These are phyloP conservation scores for Medicago ruthenica DNA, from an alignment of 306 rosid genomes.

Conservation along the genomic window DNA sequence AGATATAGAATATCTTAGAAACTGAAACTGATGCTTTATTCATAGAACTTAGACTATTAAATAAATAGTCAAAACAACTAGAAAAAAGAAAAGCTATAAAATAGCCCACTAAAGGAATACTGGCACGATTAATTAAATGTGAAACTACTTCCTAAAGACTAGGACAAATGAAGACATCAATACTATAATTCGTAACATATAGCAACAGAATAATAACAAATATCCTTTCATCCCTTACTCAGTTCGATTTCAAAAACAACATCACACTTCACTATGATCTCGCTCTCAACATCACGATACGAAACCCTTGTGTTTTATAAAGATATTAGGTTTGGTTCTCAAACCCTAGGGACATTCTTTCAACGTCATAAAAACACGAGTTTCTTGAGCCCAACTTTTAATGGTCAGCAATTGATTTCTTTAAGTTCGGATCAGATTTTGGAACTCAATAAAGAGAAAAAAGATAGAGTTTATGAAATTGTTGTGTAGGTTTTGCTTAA, in stretches of 20 bases:
- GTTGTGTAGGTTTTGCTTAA: constrained; percentile 50
- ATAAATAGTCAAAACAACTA: too few relatives aligned
- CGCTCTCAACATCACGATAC: constrained; percentile 50
- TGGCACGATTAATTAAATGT: too few relatives aligned
- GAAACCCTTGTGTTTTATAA: constrained; percentile 52
- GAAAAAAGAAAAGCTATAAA: too few relatives aligned
- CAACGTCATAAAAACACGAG: constrained; percentile 54
- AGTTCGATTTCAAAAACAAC: constrained; percentile 48
- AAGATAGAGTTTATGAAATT: constrained; percentile 42
- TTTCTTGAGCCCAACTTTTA: constrained; percentile 18
- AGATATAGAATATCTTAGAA: too few relatives aligned
- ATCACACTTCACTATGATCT: constrained; percentile 52
- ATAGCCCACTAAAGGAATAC: too few relatives aligned
- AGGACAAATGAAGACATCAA: too few relatives aligned
- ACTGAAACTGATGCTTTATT: too few relatives aligned
- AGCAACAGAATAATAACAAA: too few relatives aligned
- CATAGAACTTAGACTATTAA: too few relatives aligned
- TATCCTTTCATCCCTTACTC: constrained; percentile 57
- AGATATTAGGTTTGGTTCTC: constrained; percentile 42
- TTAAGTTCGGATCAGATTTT: neutral
- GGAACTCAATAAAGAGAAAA: constrained; percentile 38
- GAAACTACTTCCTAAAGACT: too few relatives aligned
- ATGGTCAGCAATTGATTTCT: constrained; percentile 35
- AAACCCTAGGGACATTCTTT: constrained; percentile 42
- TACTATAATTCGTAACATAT: too few relatives aligned